phyloP scores from a whole-genome alignment of 2,329 filamentous ascomycete genomes.

The Colletotrichum lentis region DNA sequence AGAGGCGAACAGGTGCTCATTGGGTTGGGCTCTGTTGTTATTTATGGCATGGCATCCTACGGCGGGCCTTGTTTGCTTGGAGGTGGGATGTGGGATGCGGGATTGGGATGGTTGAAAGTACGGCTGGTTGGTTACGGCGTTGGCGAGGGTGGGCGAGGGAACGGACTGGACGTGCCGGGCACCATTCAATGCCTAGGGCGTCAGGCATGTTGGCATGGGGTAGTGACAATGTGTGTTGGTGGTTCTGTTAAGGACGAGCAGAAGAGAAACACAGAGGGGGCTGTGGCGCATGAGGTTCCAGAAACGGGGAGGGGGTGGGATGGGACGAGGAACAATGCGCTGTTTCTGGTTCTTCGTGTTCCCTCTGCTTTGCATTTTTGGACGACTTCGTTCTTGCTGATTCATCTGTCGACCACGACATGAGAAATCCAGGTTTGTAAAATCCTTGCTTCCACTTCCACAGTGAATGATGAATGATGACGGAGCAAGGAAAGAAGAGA shows the following conservation, averaged over 20 bases:
- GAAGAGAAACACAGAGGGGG: background rate
- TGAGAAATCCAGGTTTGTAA: constrained; percentile 14
- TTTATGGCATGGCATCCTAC: constrained; percentile 12
- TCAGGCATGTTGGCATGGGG: constrained; percentile 1
- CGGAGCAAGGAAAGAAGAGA: too few species aligned
- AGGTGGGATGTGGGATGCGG: constrained; percentile 2
- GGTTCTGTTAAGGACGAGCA: background rate
- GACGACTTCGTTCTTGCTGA: constrained; percentile 14
- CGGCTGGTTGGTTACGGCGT: constrained; percentile 7
- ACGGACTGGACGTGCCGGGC: constrained; percentile 34
- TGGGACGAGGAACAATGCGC: constrained; percentile 37
- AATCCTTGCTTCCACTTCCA: background rate
- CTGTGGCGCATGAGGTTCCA: constrained; percentile 32
- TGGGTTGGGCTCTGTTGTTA: constrained; percentile 6
- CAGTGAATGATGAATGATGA: background rate
- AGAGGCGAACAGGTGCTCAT: background rate
- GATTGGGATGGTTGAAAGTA: constrained; percentile 7
- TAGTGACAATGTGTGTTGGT: background rate
- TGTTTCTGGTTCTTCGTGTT: constrained; percentile 33
- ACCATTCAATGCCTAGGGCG: constrained; percentile 7
- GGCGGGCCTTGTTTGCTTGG: constrained; percentile 3
- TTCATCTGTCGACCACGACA: background rate
- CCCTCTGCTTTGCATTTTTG: background rate
- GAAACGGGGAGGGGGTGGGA: constrained; percentile 2
- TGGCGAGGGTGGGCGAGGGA: background rate